Percentiles rank a stretch among this genome's conserved stretches.
These are phyloP conservation scores for Colletotrichum horii DNA, from an alignment of 2,329 filamentous ascomycete genomes.

Conservation along the genomic window DNA sequence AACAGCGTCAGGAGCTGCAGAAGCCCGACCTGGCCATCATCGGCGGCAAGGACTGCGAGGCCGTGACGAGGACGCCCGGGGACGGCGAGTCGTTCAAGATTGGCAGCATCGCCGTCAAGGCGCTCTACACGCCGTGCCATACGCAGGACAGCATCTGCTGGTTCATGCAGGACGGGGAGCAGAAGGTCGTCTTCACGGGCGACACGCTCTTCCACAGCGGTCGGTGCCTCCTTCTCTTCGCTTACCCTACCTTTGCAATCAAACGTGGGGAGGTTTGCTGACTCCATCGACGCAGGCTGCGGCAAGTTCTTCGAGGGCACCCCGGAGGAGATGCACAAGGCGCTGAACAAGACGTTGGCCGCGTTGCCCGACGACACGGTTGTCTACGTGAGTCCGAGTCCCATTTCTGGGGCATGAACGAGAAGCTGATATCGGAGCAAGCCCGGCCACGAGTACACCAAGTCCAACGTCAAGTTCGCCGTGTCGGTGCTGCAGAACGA, in stretches of 20 bases:
- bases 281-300: slow-evolving; percentile 64
- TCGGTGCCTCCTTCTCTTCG: too few species aligned
- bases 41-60: slow-evolving; percentile 84
- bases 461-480: slow-evolving; percentile 89
- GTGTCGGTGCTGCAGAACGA: slow-evolving; percentile 77
- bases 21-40: slow-evolving; percentile 75
- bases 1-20: slow-evolving; percentile 47
- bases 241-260: too few species aligned
- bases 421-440: slow-evolving; percentile 36
- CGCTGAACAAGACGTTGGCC: slow-evolving; percentile 84
- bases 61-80: slow-evolving; percentile 77
- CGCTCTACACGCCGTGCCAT: slow-evolving; percentile 95
- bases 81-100: slow-evolving; percentile 82
- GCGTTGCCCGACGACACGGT: slow-evolving; percentile 86
- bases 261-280: background rate
- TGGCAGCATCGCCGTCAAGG: slow-evolving; percentile 81
- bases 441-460: slow-evolving; percentile 99
- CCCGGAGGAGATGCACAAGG: slow-evolving; percentile 88
- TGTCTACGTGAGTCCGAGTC: slow-evolving; percentile 73
- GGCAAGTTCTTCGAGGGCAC: slow-evolving; percentile 96
- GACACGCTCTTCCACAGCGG: slow-evolving; percentile 96
- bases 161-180: slow-evolving; percentile 80
- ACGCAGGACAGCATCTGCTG: slow-evolving; percentile 99
- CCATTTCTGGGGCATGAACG: too few species aligned
- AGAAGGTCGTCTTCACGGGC: slow-evolving; percentile 87